Base-by-base conservation (phyloP, 352 stramenopile genomes). In the Globisporangium cederbergense region DNA sequence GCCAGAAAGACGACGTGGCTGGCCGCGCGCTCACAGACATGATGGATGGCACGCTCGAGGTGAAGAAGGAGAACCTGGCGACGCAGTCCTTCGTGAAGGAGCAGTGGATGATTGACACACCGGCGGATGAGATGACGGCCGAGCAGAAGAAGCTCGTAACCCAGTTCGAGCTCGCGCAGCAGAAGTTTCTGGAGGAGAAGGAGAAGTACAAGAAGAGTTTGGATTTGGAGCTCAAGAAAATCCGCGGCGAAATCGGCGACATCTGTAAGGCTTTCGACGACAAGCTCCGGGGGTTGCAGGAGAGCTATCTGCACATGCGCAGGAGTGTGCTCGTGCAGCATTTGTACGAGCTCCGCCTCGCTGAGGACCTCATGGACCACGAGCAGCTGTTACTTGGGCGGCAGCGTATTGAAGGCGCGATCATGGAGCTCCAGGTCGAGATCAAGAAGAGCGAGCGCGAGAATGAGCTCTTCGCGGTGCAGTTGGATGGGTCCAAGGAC, bases 41-140 rank as follows among this genome's bases (percentile, higher is more conserved):
- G 93, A 98, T 98, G 93, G 76, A 97, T 68, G 93, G 93, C 28
- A 98, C 93, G 34, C 74, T 98, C 10, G 92, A 98, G 61, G 79
- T 83, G 2, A 96, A 94, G 62, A 96, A 95, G 58, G 89, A 97
- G 22, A 77, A 73, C 9, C 64, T 88, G 1, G 80, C 83, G 4
- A 76, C 76, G 0, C 75, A 91, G 32, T 79, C 77, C 32, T 62
- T 86, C 8, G 78, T 90, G 34, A 92, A 96, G 47, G 85, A 94
- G 53, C 68, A 76, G 40, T 98, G 92, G 93, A 97, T 98, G 86
- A 42, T 97, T 46, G 82, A 90, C 4, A 86, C 81, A 4, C 72
- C 84, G 11, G 53, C 67, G 6, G 86, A 89, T 11, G 81, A 96
- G 32, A 90, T 96, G 82, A 94, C 80, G 18, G 63, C 85, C 10